These are phyloP conservation scores for Xylaria polymorpha DNA, from an alignment of 2,329 filamentous ascomycete species.

Conservation along the genomic window DNA sequence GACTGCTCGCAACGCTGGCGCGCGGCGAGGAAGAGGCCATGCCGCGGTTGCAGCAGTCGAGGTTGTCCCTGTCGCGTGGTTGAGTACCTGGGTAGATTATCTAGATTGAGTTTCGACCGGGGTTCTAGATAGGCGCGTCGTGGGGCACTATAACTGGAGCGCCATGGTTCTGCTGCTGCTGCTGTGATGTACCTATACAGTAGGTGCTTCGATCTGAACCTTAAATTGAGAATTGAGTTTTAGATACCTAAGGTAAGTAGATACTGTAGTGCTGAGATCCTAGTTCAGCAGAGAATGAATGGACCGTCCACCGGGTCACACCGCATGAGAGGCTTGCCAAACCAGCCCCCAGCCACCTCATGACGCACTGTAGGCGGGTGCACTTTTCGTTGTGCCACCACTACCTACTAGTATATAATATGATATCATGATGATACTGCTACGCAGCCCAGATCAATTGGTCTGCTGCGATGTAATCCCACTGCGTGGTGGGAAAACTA, in stretches of 20 bases:
- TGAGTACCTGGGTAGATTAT: not conserved
- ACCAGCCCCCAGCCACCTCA: not conserved
- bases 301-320: not conserved
- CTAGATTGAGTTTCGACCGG: not conserved
- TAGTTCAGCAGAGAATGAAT: not conserved
- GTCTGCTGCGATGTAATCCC: slow-evolving; percentile 4
- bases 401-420: too few relatives aligned
- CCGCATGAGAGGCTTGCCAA: not conserved
- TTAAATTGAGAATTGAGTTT: not conserved
- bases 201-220: not conserved
- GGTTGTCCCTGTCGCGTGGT: not conserved
- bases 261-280: not conserved
- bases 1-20: slow-evolving; percentile 53
- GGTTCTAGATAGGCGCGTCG: not conserved
- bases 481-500: not conserved
- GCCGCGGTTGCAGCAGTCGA: not conserved
- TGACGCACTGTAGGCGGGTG: not conserved
- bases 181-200: too few relatives aligned
- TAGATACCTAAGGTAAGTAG: not conserved
- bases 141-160: slow-evolving; percentile 14
- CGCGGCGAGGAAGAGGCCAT: slow-evolving; percentile 49
- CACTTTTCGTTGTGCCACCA: not conserved
- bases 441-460: not conserved
- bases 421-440: too few relatives aligned
- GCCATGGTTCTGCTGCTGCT: slow-evolving; percentile 20